phyloP scores from a whole-genome alignment of 2,329 filamentous ascomycete species.

The Myriosclerotinia duriaeana region DNA sequence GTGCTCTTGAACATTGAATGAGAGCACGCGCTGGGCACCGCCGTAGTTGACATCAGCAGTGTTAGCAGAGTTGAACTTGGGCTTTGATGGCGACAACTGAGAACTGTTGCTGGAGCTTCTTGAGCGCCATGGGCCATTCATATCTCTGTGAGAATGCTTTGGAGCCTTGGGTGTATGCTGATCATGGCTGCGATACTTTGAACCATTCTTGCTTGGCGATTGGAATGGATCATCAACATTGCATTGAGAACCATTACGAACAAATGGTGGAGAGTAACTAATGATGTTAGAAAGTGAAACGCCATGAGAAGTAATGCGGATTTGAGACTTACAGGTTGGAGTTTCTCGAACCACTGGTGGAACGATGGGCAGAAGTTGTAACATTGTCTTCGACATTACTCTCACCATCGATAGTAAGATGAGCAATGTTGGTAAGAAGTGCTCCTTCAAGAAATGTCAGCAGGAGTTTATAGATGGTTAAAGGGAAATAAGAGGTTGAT shows the following conservation, averaged over 20 bases:
- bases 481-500: background rate
- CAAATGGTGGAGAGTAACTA: slow-evolving; percentile 38
- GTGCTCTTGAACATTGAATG: slow-evolving; percentile 28
- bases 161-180: slow-evolving; percentile 34
- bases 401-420: slow-evolving; percentile 28
- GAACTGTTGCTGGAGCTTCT: slow-evolving; percentile 31
- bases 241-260: slow-evolving; percentile 32
- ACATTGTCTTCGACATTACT: slow-evolving; percentile 26
- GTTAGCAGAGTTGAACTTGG: background rate
- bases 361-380: slow-evolving; percentile 26
- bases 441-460: slow-evolving; percentile 24
- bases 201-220: slow-evolving; percentile 26
- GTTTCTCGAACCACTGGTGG: slow-evolving; percentile 25
- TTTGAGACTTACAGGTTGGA: slow-evolving; percentile 30
- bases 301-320: background rate
- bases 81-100: slow-evolving; percentile 20
- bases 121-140: slow-evolving; percentile 38
- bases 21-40: slow-evolving; percentile 27
- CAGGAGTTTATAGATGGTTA: background rate
- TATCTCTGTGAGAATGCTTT: slow-evolving; percentile 28
- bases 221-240: slow-evolving; percentile 34
- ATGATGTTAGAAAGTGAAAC: slow-evolving; percentile 17
- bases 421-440: slow-evolving; percentile 22
- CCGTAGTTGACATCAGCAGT: slow-evolving; percentile 19
- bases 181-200: slow-evolving; percentile 19